Evolutionary conservation across 495 filamentous ascomycete genomes (phyloP).

Genomic region (Trichoderma gamsii): DNA sequence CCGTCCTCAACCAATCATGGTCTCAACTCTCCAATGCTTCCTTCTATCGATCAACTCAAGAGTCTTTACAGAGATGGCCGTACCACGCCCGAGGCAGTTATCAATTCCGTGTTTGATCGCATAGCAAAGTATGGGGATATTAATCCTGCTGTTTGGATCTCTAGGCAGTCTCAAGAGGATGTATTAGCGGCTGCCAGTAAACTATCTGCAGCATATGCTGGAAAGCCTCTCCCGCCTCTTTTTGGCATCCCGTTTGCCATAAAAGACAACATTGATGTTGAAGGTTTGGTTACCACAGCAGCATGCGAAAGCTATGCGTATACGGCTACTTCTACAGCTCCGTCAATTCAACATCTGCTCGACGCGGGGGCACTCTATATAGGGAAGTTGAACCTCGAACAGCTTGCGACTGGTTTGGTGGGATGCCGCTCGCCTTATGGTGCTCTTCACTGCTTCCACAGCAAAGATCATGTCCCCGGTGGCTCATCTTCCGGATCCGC

Average conservation of each 20-base stretch:
- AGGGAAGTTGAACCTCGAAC: conserved; percentile 64
- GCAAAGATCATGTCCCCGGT: conserved; percentile 38
- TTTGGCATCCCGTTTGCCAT: conserved; percentile 60
- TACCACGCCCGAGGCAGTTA: conserved; percentile 19
- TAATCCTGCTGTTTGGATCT: conserved; percentile 52
- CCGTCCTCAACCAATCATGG: background rate
- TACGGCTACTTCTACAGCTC: conserved; percentile 36
- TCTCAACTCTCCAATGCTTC: conserved; percentile 25
- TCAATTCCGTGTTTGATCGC: conserved; percentile 31
- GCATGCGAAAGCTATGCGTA: conserved; percentile 52
- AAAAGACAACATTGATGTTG: conserved; percentile 60
- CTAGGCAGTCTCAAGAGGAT: conserved; percentile 35
- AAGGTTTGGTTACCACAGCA: conserved; percentile 51
- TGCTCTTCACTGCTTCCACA: conserved; percentile 45
- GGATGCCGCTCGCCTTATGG: conserved; percentile 61
- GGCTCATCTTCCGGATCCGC: conserved; percentile 58
- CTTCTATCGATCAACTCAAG: conserved; percentile 20
- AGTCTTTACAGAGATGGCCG: background rate
- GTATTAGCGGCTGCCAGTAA: conserved; percentile 38
- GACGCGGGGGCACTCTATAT: conserved; percentile 54
- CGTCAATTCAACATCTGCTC: conserved; percentile 32
- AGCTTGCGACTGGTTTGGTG: conserved; percentile 58
- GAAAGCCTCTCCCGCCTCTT: conserved; percentile 48
- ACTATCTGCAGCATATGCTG: conserved; percentile 38
- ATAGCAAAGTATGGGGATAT: conserved; percentile 40